phyloP scores from a whole-genome alignment of 306 rosid genomes.

The Trifolium fragiferum region DNA sequence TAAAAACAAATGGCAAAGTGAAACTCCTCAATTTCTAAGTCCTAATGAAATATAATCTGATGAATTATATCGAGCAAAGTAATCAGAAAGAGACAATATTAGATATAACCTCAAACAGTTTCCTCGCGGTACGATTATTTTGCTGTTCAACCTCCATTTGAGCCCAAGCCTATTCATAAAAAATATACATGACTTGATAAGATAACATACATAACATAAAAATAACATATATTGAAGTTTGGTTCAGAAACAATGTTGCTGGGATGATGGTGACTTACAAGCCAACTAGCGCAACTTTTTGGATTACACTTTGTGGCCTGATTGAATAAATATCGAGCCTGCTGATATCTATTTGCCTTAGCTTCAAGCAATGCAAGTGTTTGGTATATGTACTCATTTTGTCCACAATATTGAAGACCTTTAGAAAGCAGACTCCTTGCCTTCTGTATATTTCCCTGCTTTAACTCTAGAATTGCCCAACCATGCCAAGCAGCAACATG shows the following conservation, averaged over 20 bases:
- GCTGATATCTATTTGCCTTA: conserved; percentile 75
- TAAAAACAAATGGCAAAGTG: too few species aligned
- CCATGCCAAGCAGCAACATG: conserved; percentile 99
- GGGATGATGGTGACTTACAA: conserved; percentile 65
- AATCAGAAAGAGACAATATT: conserved; percentile 8
- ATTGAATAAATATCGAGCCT: conserved; percentile 83
- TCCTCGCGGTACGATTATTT: conserved; percentile 70
- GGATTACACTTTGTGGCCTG: conserved; percentile 93
- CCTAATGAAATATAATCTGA: conserved; percentile 23
- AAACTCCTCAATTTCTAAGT: neutral
- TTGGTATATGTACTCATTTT: conserved; percentile 89
- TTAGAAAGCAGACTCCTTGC: conserved; percentile 83
- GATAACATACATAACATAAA: conserved; percentile 6
- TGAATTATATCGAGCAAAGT: conserved; percentile 18
- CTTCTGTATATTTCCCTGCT: conserved; percentile 82
- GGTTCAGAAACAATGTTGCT: conserved; percentile 29
- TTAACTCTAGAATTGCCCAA: conserved; percentile 93
- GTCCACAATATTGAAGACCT: conserved; percentile 81
- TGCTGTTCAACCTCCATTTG: conserved; percentile 90
- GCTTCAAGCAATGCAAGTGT: conserved; percentile 93
- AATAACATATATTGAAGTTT: neutral
- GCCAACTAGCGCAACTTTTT: conserved; percentile 98
- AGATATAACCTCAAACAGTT: conserved; percentile 78
- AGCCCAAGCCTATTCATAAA: conserved; percentile 80
- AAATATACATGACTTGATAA: conserved; percentile 25